Percentiles rank a stretch among this genome's conserved stretches.
These are phyloP conservation scores for Chaetomium tenue DNA, from an alignment of 495 filamentous ascomycete genomes.

Conservation along the genomic window DNA sequence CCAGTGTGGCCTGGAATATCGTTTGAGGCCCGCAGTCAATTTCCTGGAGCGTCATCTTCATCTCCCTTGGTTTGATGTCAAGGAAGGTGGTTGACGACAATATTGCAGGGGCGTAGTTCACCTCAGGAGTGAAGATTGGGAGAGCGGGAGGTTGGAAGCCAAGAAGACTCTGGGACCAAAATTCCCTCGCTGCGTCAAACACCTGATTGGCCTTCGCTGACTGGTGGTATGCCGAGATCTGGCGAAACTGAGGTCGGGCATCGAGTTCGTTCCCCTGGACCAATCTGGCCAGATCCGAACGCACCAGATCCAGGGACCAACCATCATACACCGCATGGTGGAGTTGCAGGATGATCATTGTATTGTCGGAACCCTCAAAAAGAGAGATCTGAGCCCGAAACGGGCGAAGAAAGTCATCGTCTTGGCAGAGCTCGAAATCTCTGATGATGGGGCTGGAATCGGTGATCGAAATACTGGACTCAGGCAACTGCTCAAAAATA, in stretches of 20 bases:
- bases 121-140: slow-evolving; percentile 42
- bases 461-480: slow-evolving; percentile 39
- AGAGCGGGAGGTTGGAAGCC: slow-evolving; percentile 42
- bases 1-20: slow-evolving; percentile 68
- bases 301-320: slow-evolving; percentile 73
- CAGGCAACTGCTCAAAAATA: slow-evolving; percentile 53
- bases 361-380: slow-evolving; percentile 15
- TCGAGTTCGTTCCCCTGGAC: slow-evolving; percentile 30
- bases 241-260: slow-evolving; percentile 52
- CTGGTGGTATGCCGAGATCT: slow-evolving; percentile 45
- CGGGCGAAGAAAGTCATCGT: slow-evolving; percentile 54
- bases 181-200: slow-evolving; percentile 42
- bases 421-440: slow-evolving; percentile 27
- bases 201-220: slow-evolving; percentile 22
- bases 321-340: slow-evolving; percentile 83
- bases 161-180: slow-evolving; percentile 56
- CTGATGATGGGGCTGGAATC: slow-evolving; percentile 25
- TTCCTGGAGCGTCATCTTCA: slow-evolving; percentile 16
- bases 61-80: slow-evolving; percentile 20
- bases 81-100: slow-evolving; percentile 25
- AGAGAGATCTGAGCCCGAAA: slow-evolving; percentile 54
- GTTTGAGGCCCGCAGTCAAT: slow-evolving; percentile 50
- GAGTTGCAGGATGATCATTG: slow-evolving; percentile 51
- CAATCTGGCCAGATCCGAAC: slow-evolving; percentile 58
- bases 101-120: slow-evolving; percentile 16